These are phyloP conservation scores for Didymellaceae sp. DNA, from an alignment of 2,329 filamentous ascomycete genomes.

Conservation along the genomic window DNA sequence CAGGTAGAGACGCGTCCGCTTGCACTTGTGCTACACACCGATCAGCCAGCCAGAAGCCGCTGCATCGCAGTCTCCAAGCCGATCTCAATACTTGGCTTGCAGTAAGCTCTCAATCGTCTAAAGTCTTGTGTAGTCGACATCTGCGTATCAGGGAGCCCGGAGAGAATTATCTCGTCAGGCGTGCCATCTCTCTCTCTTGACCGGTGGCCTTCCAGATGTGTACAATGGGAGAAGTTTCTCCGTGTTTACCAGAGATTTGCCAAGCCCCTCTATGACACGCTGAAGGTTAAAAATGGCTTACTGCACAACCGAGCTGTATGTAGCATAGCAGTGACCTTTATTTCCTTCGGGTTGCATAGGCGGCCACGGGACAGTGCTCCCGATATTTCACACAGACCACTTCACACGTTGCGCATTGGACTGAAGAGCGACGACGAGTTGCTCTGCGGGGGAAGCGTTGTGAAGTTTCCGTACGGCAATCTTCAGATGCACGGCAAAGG, in stretches of 20 bases:
- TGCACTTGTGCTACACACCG: neutral
- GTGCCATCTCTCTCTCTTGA: neutral
- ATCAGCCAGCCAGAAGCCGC: neutral
- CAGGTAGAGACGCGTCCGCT: neutral
- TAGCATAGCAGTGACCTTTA: too few relatives aligned
- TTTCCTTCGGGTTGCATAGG: neutral
- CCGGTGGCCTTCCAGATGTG: neutral
- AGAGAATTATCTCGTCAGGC: neutral
- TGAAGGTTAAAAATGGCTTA: neutral
- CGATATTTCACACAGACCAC: too few relatives aligned
- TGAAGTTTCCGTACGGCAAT: too few relatives aligned
- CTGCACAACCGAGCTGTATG: neutral
- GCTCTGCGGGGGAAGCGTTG: too few relatives aligned
- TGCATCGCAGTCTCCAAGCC: neutral
- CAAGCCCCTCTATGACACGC: neutral
- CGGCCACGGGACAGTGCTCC: too few relatives aligned
- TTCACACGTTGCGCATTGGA: too few relatives aligned
- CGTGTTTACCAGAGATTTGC: neutral
- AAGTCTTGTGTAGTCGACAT: neutral
- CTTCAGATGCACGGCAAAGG: neutral
- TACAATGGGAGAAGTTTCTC: neutral
- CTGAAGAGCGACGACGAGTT: too few relatives aligned
- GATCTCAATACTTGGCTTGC: neutral
- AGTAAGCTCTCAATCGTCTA: neutral
- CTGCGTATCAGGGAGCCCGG: neutral